Percentiles rank a stretch among this genome's conserved stretches.
Conservation (phyloP, 331 rosid species). For the Quercus tomentella region DNA sequence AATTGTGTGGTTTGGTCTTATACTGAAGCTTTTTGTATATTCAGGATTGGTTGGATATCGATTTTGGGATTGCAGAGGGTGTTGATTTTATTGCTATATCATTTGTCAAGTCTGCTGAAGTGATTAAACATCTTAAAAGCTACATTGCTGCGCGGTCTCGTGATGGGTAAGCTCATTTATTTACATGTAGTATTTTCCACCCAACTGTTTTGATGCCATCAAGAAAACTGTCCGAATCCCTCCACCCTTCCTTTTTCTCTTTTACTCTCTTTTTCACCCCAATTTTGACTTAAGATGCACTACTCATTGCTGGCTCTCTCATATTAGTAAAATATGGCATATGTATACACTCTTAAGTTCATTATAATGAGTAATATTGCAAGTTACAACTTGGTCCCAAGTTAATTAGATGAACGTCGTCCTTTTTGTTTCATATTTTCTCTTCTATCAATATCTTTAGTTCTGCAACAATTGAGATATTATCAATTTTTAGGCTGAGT, state of each 20-base stretch:
- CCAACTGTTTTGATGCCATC: background rate
- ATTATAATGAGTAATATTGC: background rate
- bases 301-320: background rate
- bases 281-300: background rate
- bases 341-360: background rate
- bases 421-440: background rate
- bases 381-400: background rate
- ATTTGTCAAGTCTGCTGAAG: slow-evolving; percentile 95
- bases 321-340: background rate
- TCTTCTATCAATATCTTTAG: background rate
- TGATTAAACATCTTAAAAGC: slow-evolving; percentile 89
- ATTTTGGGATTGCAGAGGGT: slow-evolving; percentile 91
- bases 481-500: slow-evolving; percentile 3
- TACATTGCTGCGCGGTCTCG: slow-evolving; percentile 90
- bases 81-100: slow-evolving; percentile 93
- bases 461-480: background rate
- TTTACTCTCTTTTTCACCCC: background rate
- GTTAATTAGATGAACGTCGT: background rate
- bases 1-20: slow-evolving; percentile 25
- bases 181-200: background rate
- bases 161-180: slow-evolving; percentile 47
- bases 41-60: slow-evolving; percentile 97
- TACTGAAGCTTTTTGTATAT: slow-evolving; percentile 7
- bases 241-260: background rate
- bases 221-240: background rate